Base-by-base conservation (phyloP, 2,329 filamentous ascomycete species). In the Talaromyces sp. region DNA sequence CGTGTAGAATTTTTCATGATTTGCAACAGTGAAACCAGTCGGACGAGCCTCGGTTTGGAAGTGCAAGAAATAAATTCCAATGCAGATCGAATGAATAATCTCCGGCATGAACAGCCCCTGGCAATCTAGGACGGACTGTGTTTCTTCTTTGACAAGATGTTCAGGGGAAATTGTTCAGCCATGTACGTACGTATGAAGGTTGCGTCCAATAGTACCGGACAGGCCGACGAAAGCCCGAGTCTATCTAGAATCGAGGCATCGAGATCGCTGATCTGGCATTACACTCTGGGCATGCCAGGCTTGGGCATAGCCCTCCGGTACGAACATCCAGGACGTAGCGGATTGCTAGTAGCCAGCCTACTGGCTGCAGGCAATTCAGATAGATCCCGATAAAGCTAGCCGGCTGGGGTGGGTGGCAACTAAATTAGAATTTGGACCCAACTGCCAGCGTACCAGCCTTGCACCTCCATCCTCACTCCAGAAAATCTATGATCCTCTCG, bases 391-490 rank as follows among this genome's bases (percentile, higher is more conserved):
- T 62, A 27, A 27, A 62, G 33, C 60, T 33, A 61, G 16, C 45
- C 43, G 35, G 37, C 49, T 62, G 24, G n/a, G 37, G 31, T 62
- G 37, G 60, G 60, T 63, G 61, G 61, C 61, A 43, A 63, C 50
- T 27, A 45, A 56, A 47, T 56, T 63, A 63, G 50, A 52, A 54
- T 54, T 61, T 54, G 49, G 50, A 54, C 60, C 60, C 49, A 62
- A 59, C 37, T 33, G 56, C 37, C 37, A 43, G 37, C 39, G 22
- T 31, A 27, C 37, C 35, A 58, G 54, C 54, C 54, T 31, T 59
- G 35, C 33, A 31, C 19, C 41, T 24, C 37, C 56, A 41, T 39
- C 5, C 27, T 24, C 24, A 14, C 31, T 57, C 31, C 35, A 45
- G 35, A 33, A 45, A 16, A 59, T 33, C 22, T 19, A 59, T 45